These are phyloP conservation scores for Celoporthe dispersa DNA, from an alignment of 2,329 filamentous ascomycete genomes.

Conservation along the genomic window DNA sequence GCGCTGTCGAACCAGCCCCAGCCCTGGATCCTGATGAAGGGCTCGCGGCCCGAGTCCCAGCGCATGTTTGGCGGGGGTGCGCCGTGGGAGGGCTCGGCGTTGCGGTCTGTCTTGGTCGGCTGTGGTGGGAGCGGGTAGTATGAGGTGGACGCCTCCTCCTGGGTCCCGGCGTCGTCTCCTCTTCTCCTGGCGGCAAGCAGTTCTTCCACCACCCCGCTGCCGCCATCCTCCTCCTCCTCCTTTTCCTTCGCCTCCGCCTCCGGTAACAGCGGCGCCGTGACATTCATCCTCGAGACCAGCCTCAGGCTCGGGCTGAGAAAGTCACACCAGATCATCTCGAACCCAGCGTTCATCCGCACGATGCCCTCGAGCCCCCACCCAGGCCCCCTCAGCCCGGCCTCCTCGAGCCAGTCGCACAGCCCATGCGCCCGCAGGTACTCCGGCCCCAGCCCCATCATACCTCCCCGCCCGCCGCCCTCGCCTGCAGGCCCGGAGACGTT, in stretches of 20 bases:
- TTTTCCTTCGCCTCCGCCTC: slow-evolving; percentile 16
- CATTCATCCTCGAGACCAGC: slow-evolving; percentile 49
- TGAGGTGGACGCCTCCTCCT: slow-evolving; percentile 33
- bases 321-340: slow-evolving; percentile 58
- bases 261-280: slow-evolving; percentile 48
- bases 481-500: slow-evolving; percentile 44
- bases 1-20: slow-evolving; percentile 53
- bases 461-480: slow-evolving; percentile 31
- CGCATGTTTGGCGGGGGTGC: slow-evolving; percentile 45
- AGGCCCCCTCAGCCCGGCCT: slow-evolving; percentile 45
- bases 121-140: slow-evolving; percentile 43
- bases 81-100: slow-evolving; percentile 40
- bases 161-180: neutral
- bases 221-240: slow-evolving; percentile 19
- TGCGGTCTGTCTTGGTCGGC: slow-evolving; percentile 43
- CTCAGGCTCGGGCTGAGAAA: slow-evolving; percentile 49
- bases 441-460: slow-evolving; percentile 42
- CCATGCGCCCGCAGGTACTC: slow-evolving; percentile 54
- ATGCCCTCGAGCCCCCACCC: slow-evolving; percentile 55
- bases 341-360: slow-evolving; percentile 56
- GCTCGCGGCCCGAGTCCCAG: slow-evolving; percentile 38
- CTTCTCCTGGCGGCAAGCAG: slow-evolving; percentile 15
- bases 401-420: slow-evolving; percentile 51
- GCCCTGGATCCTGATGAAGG: slow-evolving; percentile 44
- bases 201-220: neutral